Percentiles rank a stretch among this genome's conserved stretches.
Conservation (phyloP, 2,329 filamentous ascomycete species). For the Lasiodiplodia citricola region DNA sequence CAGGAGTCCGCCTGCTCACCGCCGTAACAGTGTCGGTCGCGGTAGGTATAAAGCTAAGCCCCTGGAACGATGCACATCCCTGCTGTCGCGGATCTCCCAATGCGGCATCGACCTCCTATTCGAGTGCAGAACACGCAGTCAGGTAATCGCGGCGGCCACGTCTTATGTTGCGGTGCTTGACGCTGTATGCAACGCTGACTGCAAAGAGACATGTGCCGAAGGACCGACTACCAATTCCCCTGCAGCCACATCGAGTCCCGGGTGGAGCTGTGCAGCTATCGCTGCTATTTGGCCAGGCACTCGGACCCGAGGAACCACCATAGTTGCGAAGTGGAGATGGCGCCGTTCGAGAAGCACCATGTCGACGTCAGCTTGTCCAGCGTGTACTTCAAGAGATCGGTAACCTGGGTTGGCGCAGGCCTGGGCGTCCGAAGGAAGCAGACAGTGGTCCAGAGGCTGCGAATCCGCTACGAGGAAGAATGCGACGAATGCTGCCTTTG, state of each 20-base stretch:
- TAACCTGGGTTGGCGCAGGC: conserved; percentile 11
- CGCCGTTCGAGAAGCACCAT: neutral
- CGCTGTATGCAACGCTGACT: neutral
- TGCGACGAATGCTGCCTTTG: conserved; percentile 5
- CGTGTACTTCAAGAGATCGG: conserved; percentile 1
- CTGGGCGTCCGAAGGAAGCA: conserved; percentile 9
- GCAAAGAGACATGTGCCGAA: conserved; percentile 16
- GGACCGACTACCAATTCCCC: conserved; percentile 22
- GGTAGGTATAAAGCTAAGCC: neutral
- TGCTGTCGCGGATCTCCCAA: neutral
- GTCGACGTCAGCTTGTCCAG: neutral
- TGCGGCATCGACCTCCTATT: no score
- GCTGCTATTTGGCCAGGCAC: conserved; percentile 22
- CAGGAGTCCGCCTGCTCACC: neutral
- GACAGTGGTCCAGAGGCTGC: conserved; percentile 7
- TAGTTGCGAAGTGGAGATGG: conserved; percentile 3
- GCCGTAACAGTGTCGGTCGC: neutral
- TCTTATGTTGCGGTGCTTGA: neutral
- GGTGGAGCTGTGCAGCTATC: conserved; percentile 19
- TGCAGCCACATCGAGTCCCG: conserved; percentile 24
- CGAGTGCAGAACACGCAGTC: neutral
- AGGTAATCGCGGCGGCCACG: neutral
- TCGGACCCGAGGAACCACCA: neutral
- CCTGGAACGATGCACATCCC: neutral
- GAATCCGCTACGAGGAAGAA: conserved; percentile 8